Percentiles rank a stretch among this genome's conserved stretches.
Conservation (phyloP, 1,284 basidiomycete species). For the Austroboletus niveus region DNA sequence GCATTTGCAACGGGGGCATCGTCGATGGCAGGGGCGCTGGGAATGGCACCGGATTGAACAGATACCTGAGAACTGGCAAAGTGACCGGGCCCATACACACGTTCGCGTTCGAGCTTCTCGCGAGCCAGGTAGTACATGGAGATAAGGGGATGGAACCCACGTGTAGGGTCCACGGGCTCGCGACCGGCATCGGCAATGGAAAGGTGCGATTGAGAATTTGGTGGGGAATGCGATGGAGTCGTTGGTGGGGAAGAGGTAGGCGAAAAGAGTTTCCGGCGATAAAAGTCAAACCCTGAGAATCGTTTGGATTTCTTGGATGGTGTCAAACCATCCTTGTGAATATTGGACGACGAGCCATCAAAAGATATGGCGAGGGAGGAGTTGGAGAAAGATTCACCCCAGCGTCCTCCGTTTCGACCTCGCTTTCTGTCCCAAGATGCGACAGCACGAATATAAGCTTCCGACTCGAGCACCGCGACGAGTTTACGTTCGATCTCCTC, state of each 20-base stretch:
- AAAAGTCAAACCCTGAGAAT: constrained; percentile 96
- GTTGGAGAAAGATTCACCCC: constrained; percentile 58
- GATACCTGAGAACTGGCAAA: constrained; percentile 90
- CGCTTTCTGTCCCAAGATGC: constrained; percentile 77
- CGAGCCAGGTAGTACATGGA: constrained; percentile 96
- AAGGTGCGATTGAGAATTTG: constrained; percentile 51
- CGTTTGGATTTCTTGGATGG: constrained; percentile 60
- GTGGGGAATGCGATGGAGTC: constrained; percentile 50
- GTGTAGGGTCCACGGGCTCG: constrained; percentile 77
- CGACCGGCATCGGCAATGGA: constrained; percentile 46
- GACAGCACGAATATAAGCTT: constrained; percentile 74
- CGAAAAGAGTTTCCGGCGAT: constrained; percentile 86
- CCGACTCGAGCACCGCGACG: constrained; percentile 72
- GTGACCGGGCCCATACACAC: constrained; percentile 88
- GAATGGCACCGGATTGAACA: constrained; percentile 22
- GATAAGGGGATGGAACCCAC: constrained; percentile 91
- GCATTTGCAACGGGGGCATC: constrained; percentile 22
- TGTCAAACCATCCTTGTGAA: constrained; percentile 38
- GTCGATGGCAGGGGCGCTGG: constrained; percentile 21
- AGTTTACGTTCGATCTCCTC: constrained; percentile 83
- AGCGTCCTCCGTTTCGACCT: constrained; percentile 46
- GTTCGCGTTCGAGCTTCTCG: constrained; percentile 94
- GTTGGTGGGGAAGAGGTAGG: constrained; percentile 58
- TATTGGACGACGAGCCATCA: constrained; percentile 43
- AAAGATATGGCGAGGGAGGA: constrained; percentile 68